Evolutionary conservation across 495 filamentous ascomycete genomes (phyloP), one percentile per base, ranked within the genome.

Genomic region (Parathielavia hyrcaniae): DNA sequence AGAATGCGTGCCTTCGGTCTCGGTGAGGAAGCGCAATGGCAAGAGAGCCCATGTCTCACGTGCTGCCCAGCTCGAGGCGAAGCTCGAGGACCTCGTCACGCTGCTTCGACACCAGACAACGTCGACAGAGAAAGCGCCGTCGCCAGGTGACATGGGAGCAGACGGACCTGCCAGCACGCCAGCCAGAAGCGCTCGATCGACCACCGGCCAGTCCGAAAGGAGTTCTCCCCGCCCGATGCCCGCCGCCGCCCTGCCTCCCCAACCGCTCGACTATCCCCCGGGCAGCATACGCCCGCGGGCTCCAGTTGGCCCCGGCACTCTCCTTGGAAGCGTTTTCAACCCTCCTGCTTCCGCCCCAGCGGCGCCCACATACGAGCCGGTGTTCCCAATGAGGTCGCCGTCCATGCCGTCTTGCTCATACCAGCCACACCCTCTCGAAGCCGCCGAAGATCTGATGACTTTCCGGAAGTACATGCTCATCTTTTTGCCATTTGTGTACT

Each of bases 11-110:
- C 74, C 74, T 13, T 73, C 73, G 0, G 65, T 65, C 9, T 66
- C 71, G 2, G 61, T 75, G n/a, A 70, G 75, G 41, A 75, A 69
- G 30, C 70, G 73, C 12, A 65, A 68, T 40, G 64, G 60, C 14
- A 61, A 62, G 50, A 52, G 65, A 36, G 36, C 53, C 9, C 62
- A 69, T 46, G 60, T 69, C 0, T 69, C 70, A 10, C 64, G 73
- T 19, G 65, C 75, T 0, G 73, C 75, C 16, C 72, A 75, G 54
- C 71, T 76, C 5, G 73, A 77, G 58, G 68, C 74, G 43, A 77
- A 76, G 62, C 64, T 77, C 1, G 75, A 78, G 22, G 73, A 76
- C 39, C 60, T 78, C 5, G 71, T 76, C n/a, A 62, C 66, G 10
- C 68, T 77, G 45, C 69, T 78, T 23, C 63, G 70, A 41, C 70